Percentiles rank a stretch among this genome's conserved stretches.
phyloP scores from a whole-genome alignment of 805 yeast species.

The Candida fluviatilis region DNA sequence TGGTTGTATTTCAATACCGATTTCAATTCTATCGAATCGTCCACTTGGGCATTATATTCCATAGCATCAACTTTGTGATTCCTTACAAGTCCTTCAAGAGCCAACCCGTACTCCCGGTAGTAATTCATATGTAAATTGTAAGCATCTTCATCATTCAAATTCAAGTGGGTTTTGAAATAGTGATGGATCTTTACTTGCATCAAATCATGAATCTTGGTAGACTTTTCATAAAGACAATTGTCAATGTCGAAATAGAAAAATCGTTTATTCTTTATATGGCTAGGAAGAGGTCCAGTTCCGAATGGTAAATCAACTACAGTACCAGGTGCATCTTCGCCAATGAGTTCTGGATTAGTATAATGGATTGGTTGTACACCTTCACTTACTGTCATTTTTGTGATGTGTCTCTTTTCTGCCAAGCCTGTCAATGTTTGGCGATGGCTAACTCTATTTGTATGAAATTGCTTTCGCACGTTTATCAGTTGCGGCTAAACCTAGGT shows the following conservation, averaged over 20 bases:
- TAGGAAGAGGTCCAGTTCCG: conserved; percentile 34
- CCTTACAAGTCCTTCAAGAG: conserved; percentile 81
- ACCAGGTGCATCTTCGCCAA: conserved; percentile 13
- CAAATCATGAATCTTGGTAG: conserved; percentile 72
- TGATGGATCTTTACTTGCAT: conserved; percentile 85
- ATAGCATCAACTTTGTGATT: conserved; percentile 76
- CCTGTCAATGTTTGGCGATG: no score
- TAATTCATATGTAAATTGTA: conserved; percentile 64
- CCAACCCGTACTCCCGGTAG: conserved; percentile 85
- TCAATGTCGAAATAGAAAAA: conserved; percentile 88
- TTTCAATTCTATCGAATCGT: conserved; percentile 87
- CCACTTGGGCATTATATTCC: conserved; percentile 84
- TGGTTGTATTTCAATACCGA: conserved; percentile 64
- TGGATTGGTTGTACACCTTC: conserved; percentile 6
- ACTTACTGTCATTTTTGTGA: background rate
- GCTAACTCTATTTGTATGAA: background rate
- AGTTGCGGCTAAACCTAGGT: background rate
- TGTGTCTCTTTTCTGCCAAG: no score
- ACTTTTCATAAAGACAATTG: conserved; percentile 79
- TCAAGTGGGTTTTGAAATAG: conserved; percentile 65
- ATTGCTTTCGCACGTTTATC: background rate
- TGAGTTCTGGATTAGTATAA: conserved; percentile 24
- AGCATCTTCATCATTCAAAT: conserved; percentile 70
- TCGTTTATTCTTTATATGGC: conserved; percentile 16
- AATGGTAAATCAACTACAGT: conserved; percentile 20